phyloP scores from a whole-genome alignment of 257 asterid species.

The Nicotiana obtusifolia region DNA sequence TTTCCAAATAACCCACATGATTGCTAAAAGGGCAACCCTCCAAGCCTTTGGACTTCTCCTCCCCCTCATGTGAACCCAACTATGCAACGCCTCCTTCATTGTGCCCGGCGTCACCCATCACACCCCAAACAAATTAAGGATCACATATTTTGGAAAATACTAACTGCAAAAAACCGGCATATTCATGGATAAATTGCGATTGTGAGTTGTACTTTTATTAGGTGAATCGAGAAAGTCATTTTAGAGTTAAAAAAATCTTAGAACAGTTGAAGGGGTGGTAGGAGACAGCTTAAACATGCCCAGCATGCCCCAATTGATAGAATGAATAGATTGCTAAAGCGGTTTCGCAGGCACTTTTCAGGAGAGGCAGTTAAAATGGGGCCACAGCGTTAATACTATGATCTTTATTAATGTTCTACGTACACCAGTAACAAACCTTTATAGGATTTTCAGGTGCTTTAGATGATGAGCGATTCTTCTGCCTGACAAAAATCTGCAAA shows the following conservation, averaged over 20 bases:
- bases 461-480: conserved; percentile 96
- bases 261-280: background rate
- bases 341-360: background rate
- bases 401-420: background rate
- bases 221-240: background rate
- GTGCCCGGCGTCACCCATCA: too few relatives aligned
- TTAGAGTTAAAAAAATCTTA: background rate
- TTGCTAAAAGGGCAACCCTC: too few relatives aligned
- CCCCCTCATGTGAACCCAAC: too few relatives aligned
- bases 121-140: too few relatives aligned
- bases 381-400: background rate
- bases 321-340: background rate
- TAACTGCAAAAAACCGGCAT: background rate
- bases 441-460: conserved; percentile 96
- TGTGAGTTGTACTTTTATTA: background rate
- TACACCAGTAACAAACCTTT: conserved; percentile 43
- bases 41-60: too few relatives aligned
- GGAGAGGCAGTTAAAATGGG: background rate
- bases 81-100: too few relatives aligned
- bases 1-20: too few relatives aligned
- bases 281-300: background rate
- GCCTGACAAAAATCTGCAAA: conserved; percentile 90
- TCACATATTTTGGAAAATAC: background rate
- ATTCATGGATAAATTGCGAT: background rate
- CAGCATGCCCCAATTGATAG: background rate